phyloP scores from a whole-genome alignment of 2,329 filamentous ascomycete genomes.

The Pseudocercospora fijiensis region DNA sequence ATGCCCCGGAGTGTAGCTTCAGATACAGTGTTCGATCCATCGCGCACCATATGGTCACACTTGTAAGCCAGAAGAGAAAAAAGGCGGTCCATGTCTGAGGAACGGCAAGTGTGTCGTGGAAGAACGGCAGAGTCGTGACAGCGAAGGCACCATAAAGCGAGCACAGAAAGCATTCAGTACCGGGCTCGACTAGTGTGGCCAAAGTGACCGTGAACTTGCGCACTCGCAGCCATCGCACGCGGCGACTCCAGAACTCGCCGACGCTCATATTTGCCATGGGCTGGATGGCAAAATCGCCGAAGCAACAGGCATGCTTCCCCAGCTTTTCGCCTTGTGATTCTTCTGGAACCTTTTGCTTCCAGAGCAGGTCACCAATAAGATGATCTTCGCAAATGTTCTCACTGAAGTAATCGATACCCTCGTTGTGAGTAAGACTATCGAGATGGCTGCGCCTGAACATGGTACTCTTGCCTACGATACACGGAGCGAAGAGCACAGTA shows the following conservation, averaged over 20 bases:
- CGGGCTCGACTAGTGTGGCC: slow-evolving; percentile 88
- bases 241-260: slow-evolving; percentile 71
- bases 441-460: slow-evolving; percentile 96
- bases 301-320: slow-evolving; percentile 78
- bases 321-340: slow-evolving; percentile 47
- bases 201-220: slow-evolving; percentile 89
- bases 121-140: slow-evolving; percentile 68
- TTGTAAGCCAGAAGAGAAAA: slow-evolving; percentile 62
- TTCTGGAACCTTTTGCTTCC: slow-evolving; percentile 61
- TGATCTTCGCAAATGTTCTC: slow-evolving; percentile 98
- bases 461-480: slow-evolving; percentile 94
- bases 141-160: slow-evolving; percentile 77
- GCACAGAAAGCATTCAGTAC: slow-evolving; percentile 84
- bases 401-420: slow-evolving; percentile 88
- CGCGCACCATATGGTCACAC: slow-evolving; percentile 68
- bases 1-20: slow-evolving; percentile 69
- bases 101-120: slow-evolving; percentile 54
- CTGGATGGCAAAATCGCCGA: slow-evolving; percentile 84
- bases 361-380: slow-evolving; percentile 87
- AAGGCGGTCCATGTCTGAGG: slow-evolving; percentile 69
- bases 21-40: slow-evolving; percentile 73
- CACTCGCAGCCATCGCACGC: slow-evolving; percentile 87
- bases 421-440: slow-evolving; percentile 64
- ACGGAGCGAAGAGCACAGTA: slow-evolving; percentile 83
- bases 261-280: slow-evolving; percentile 82